Base-by-base conservation (phyloP, 805 yeast genomes). In the Metschnikowia orientalis region DNA sequence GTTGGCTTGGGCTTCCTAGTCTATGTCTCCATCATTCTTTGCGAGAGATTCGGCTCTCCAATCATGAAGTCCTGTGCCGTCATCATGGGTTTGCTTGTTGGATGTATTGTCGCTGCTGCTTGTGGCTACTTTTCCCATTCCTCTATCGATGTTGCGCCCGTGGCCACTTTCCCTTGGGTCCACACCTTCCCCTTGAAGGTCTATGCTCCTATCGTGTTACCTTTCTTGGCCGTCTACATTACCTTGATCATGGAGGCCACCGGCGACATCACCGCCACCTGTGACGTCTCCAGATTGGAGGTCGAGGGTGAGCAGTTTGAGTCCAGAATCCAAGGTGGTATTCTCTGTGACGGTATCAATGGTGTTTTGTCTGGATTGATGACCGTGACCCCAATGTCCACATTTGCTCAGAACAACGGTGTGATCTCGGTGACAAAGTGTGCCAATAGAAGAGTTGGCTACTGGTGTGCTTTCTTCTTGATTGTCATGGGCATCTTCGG, bases 351-450 rank as follows among this genome's bases (percentile, higher is more conserved):
- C 58, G 96, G 95, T 28, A 48, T 85, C 45, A 82, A 82, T 55
- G 89, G 95, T 40, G 48, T 81, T 14, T 42, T 87, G 3, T 81
- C 92, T 10, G 87, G 88, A 26, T 66, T 88, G 27, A 73, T 77
- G 72, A 87, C 95, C 13, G 64, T 83, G 35, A 82, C 95, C n/a
- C 95, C 96, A 37, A 69, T 87, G 77, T 79, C 94, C 8, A 81
- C 92, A 0, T 89, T 89, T 66, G 95, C 96, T 9, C 96, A 88
- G 62, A 89, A 89, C 63, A 89, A 89, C 56, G 96, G 96, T 69
- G 95, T 88, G 38, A 87, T 88, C 45, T 80, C 95, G 25, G 71
- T 89, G 56, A 89, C 96, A 30, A 86, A 85, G 57, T 87, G 95
- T 63, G 96, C 95, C 29, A 79, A 85, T 50, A 74, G 94, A 63